phyloP scores from a whole-genome alignment of 2,329 filamentous ascomycete species.

The Zarea fungicola region DNA sequence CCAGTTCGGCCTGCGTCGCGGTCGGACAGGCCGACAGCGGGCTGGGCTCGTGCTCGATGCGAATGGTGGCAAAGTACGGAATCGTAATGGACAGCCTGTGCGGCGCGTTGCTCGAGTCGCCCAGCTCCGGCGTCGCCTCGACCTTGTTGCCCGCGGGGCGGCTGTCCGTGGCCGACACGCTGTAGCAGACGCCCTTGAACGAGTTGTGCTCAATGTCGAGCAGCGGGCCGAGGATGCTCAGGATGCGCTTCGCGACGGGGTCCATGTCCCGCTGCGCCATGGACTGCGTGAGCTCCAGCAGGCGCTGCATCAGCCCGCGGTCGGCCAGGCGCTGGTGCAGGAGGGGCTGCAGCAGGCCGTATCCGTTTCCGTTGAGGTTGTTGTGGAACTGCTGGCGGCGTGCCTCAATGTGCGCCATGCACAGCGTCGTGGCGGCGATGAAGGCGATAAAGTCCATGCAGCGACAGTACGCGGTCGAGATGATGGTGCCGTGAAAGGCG shows the following conservation, averaged over 20 bases:
- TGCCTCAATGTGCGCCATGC: slow-evolving; percentile 41
- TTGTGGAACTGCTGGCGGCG: slow-evolving; percentile 16
- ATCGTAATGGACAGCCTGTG: slow-evolving; percentile 32
- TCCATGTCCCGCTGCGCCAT: slow-evolving; percentile 31
- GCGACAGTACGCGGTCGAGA: slow-evolving; percentile 36
- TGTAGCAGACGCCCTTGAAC: slow-evolving; percentile 23
- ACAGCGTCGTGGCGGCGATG: slow-evolving; percentile 43
- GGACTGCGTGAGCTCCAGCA: slow-evolving; percentile 30
- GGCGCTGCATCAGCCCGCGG: slow-evolving; percentile 34
- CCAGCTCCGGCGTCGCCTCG: slow-evolving; percentile 19
- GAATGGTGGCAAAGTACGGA: slow-evolving; percentile 37
- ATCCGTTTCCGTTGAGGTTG: slow-evolving; percentile 15
- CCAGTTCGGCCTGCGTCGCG: neutral
- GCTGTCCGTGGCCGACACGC: slow-evolving; percentile 13
- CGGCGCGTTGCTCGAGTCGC: slow-evolving; percentile 10
- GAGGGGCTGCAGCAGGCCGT: slow-evolving; percentile 23
- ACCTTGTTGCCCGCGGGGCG: slow-evolving; percentile 13
- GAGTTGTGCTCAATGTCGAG: slow-evolving; percentile 37
- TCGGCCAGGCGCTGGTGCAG: slow-evolving; percentile 37
- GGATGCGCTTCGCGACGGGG: slow-evolving; percentile 32
- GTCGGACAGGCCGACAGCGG: neutral
- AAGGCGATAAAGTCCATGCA: slow-evolving; percentile 46
- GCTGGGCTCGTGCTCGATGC: slow-evolving; percentile 21
- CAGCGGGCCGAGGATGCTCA: slow-evolving; percentile 35
- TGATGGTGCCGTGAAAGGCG: slow-evolving; percentile 35